phyloP scores from a whole-genome alignment of 768 basidiomycete genomes.

The Suillus ampliporus region DNA sequence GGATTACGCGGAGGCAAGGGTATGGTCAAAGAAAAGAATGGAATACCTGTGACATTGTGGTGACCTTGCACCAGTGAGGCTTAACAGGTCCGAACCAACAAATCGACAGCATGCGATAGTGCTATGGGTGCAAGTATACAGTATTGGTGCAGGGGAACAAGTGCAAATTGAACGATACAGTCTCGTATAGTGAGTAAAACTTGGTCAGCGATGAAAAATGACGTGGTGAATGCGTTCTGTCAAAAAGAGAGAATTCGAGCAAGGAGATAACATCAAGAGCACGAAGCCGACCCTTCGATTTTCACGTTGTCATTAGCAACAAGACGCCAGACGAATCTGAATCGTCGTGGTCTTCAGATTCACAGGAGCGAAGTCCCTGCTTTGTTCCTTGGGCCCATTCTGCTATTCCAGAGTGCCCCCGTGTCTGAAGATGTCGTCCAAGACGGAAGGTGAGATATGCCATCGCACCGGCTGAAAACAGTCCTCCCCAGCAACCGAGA shows the following conservation, averaged over 20 bases:
- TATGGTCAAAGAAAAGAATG: not conserved
- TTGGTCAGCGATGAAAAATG: not conserved
- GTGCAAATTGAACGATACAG: not conserved
- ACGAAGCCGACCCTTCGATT: constrained; percentile 16
- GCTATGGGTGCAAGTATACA: not conserved
- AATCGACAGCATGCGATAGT: not conserved
- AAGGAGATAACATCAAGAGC: not conserved
- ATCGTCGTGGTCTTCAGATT: constrained; percentile 27
- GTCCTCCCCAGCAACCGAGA: constrained; percentile 37
- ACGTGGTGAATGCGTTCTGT: not conserved
- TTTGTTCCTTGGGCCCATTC: constrained; percentile 37
- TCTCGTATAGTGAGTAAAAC: constrained; percentile 2
- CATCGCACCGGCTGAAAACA: constrained; percentile 32
- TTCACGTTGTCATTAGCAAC: constrained; percentile 27
- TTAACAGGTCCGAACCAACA: not conserved
- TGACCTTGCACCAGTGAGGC: not conserved
- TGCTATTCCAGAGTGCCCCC: constrained; percentile 37
- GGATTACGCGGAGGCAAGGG: not conserved
- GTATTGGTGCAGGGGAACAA: not conserved
- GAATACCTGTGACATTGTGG: not conserved
- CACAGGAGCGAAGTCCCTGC: constrained; percentile 25
- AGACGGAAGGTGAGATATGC: constrained; percentile 42
- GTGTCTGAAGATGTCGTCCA: constrained; percentile 38
- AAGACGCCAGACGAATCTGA: constrained; percentile 33
- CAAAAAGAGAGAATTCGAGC: no score